Percentiles rank a stretch among this genome's conserved stretches.
Conservation (phyloP, 345 rosid genomes). For the Gossypium ekmanianum region DNA sequence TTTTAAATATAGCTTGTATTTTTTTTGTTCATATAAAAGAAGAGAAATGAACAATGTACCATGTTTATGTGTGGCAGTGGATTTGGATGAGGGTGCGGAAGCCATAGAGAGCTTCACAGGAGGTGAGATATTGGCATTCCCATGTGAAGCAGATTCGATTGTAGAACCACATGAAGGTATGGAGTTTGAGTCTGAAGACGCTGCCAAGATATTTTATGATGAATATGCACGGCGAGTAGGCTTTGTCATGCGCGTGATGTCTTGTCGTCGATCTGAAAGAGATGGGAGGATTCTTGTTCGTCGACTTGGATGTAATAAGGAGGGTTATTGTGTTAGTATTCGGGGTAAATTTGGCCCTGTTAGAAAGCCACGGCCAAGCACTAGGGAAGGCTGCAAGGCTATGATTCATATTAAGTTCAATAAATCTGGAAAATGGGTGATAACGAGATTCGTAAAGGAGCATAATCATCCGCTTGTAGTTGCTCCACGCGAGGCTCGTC, state of each 20-base stretch:
- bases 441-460: constrained; percentile 75
- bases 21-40: not conserved
- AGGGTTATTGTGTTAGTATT: constrained; percentile 78
- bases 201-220: constrained; percentile 78
- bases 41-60: not conserved
- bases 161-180: constrained; percentile 72
- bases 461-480: constrained; percentile 84
- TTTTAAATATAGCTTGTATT: too few relatives aligned
- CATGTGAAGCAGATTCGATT: constrained; percentile 30
- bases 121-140: constrained; percentile 25
- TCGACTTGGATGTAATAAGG: constrained; percentile 90
- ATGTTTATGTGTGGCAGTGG: constrained; percentile 41
- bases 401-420: constrained; percentile 81
- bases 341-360: constrained; percentile 68
- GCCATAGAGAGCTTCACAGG: constrained; percentile 38
- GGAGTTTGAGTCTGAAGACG: constrained; percentile 88
- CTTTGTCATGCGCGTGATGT: constrained; percentile 93
- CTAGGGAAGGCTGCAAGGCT: constrained; percentile 91
- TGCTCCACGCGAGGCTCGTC: constrained; percentile 76
- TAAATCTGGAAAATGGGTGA: constrained; percentile 77
- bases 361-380: constrained; percentile 67
- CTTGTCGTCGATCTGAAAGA: constrained; percentile 89
- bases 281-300: constrained; percentile 87
- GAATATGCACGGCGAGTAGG: constrained; percentile 76
- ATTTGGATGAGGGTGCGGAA: constrained; percentile 42